Conservation (phyloP, 495 filamentous ascomycete species). For the Pyronema omphalodes region DNA sequence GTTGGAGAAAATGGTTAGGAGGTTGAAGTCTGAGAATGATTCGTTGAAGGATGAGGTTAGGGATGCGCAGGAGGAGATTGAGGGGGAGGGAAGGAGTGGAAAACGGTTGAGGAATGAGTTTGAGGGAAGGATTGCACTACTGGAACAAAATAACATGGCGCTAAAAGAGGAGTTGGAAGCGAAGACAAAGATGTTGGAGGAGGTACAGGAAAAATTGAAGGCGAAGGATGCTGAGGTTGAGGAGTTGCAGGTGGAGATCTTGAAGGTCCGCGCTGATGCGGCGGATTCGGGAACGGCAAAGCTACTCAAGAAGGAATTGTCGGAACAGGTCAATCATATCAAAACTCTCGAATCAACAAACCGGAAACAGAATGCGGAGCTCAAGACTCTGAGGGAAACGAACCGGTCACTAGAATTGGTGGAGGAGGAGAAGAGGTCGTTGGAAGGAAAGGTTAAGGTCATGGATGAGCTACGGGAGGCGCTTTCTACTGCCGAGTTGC, state of each 20-base stretch:
- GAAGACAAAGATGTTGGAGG: slow-evolving; percentile 43
- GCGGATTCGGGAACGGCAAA: slow-evolving; percentile 67
- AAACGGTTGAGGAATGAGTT: slow-evolving; percentile 54
- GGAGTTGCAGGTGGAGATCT: slow-evolving; percentile 59
- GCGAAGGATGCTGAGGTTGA: slow-evolving; percentile 52
- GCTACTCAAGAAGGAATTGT: slow-evolving; percentile 69
- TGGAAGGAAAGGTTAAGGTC: slow-evolving; percentile 58
- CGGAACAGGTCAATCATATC: slow-evolving; percentile 77
- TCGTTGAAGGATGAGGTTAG: slow-evolving; percentile 57
- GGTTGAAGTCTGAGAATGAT: slow-evolving; percentile 52
- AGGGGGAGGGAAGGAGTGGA: slow-evolving; percentile 49
- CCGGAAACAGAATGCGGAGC: slow-evolving; percentile 58
- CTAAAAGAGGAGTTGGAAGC: slow-evolving; percentile 49
- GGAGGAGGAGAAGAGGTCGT: slow-evolving; percentile 77
- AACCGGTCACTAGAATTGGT: slow-evolving; percentile 81
- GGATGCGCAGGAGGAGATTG: slow-evolving; percentile 51
- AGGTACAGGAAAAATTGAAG: slow-evolving; percentile 45
- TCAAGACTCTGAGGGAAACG: slow-evolving; percentile 58
- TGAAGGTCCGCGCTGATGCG: slow-evolving; percentile 63
- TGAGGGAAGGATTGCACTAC: slow-evolving; percentile 45
- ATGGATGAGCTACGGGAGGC: slow-evolving; percentile 58
- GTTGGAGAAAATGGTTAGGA: slow-evolving; percentile 53
- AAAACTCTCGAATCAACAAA: slow-evolving; percentile 61
- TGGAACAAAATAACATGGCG: slow-evolving; percentile 50
- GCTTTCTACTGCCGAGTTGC: slow-evolving; percentile 57